Evolutionary conservation across 2,329 filamentous ascomycete genomes (phyloP).

Genomic region (Neonectria magnoliae): DNA sequence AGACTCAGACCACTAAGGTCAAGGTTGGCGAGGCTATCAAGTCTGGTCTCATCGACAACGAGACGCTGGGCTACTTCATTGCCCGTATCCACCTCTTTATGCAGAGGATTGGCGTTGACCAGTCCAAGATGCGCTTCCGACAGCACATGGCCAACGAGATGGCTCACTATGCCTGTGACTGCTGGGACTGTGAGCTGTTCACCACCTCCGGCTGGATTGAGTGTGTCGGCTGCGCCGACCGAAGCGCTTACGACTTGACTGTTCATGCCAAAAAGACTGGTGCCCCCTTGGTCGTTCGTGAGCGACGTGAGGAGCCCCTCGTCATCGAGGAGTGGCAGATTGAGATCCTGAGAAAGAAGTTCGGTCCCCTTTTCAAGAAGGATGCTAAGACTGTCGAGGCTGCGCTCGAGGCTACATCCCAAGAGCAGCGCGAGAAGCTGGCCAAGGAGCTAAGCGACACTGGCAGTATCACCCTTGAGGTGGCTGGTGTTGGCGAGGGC

Average conservation of each 20-base stretch:
- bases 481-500: conserved; percentile 72
- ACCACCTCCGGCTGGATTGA: conserved; percentile 98
- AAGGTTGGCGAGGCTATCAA: conserved; percentile 88
- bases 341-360: conserved; percentile 93
- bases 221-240: conserved; percentile 95
- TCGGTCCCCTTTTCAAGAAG: conserved; percentile 95
- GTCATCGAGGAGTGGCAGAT: conserved; percentile 88
- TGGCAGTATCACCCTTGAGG: conserved; percentile 81
- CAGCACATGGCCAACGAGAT: conserved; percentile 88
- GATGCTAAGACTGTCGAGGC: conserved; percentile 87
- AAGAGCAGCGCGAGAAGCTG: conserved; percentile 84
- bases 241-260: conserved; percentile 92
- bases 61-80: conserved; percentile 97
- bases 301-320: conserved; percentile 81
- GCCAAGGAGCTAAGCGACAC: conserved; percentile 76
- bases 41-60: conserved; percentile 88
- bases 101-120: conserved; percentile 85
- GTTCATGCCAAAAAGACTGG: conserved; percentile 96
- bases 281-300: conserved; percentile 83
- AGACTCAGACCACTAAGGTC: conserved; percentile 78
- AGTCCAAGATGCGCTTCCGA: conserved; percentile 90
- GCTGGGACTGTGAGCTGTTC: conserved; percentile 95
- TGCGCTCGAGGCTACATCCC: conserved; percentile 77
- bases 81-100: conserved; percentile 94
- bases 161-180: conserved; percentile 95